Conservation (phyloP, 2,329 filamentous ascomycete species). For the Penicillium sp. region DNA sequence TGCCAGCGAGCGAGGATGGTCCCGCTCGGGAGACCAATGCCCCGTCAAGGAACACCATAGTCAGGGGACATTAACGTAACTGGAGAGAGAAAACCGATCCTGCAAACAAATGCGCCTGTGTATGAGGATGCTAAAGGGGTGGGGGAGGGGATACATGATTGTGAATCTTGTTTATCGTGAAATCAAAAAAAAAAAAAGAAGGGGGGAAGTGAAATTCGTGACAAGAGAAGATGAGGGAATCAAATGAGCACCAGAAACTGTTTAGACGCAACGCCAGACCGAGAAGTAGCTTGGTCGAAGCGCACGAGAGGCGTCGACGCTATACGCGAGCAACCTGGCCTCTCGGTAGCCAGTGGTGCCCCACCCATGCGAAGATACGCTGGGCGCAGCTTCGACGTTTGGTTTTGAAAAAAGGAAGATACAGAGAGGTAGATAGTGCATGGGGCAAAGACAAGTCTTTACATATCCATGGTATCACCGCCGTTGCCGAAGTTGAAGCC, state of each 20-base stretch:
- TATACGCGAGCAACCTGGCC: not conserved
- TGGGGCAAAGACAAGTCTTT: conserved; percentile 35
- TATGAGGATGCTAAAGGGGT: conserved; percentile 41
- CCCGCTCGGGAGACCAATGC: conserved; percentile 11
- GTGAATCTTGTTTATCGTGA: conserved; percentile 51
- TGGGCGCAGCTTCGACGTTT: conserved; percentile 7
- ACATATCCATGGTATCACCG: conserved; percentile 74
- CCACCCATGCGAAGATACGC: not conserved
- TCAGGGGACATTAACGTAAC: conserved; percentile 26
- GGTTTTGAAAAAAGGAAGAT: not conserved
- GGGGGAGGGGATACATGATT: conserved; percentile 46
- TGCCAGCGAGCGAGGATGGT: conserved; percentile 16
- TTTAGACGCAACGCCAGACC: conserved; percentile 1
- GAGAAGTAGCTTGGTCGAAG: conserved; percentile 1
- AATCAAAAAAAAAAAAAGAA: conserved; percentile 26
- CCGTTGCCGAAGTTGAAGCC: conserved; percentile 91
- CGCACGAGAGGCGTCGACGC: not conserved
- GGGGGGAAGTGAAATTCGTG: conserved; percentile 20
- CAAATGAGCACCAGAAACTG: conserved; percentile 9
- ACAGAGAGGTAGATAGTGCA: not conserved
- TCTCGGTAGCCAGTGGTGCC: conserved; percentile 1
- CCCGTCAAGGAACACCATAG: conserved; percentile 16
- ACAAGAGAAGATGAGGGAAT: conserved; percentile 14
- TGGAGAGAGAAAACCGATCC: conserved; percentile 29
- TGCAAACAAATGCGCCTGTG: conserved; percentile 41